Evolutionary conservation across 257 asterid species (phyloP).

Genomic region (Gentiana dahurica): DNA sequence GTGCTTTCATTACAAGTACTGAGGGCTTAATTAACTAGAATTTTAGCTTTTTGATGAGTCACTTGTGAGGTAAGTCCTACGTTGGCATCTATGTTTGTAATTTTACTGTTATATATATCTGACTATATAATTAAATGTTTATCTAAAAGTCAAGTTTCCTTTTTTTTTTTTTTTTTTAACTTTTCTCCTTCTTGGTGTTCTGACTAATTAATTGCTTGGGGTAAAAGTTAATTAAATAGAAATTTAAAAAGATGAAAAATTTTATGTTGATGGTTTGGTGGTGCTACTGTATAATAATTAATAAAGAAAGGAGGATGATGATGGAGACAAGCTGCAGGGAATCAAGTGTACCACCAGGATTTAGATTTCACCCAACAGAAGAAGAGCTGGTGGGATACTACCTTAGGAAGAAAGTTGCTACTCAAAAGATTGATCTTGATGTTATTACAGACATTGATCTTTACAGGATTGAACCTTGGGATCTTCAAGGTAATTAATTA

Average conservation of each 20-base stretch:
- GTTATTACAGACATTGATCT: slow-evolving; percentile 62
- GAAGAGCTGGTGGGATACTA: slow-evolving; percentile 64
- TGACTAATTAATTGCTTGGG: neutral
- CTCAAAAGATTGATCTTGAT: slow-evolving; percentile 64
- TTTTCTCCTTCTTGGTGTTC: slow-evolving; percentile 3
- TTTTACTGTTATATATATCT: slow-evolving; percentile 35
- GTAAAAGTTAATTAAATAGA: slow-evolving; percentile 16
- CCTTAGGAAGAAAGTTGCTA: slow-evolving; percentile 53
- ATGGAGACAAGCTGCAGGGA: slow-evolving; percentile 28
- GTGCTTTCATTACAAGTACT: slow-evolving; percentile 18
- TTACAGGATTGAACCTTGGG: slow-evolving; percentile 70
- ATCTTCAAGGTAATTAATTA: slow-evolving; percentile 41
- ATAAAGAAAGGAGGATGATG: slow-evolving; percentile 3
- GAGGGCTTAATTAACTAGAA: slow-evolving; percentile 15
- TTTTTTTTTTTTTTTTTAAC: slow-evolving; percentile 1
- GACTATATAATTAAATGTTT: slow-evolving; percentile 26
- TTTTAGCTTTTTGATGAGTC: slow-evolving; percentile 2
- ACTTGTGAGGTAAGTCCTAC: neutral
- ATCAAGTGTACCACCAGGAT: slow-evolving; percentile 65
- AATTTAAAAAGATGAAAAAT: too few species aligned
- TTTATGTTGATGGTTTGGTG: slow-evolving; percentile 8
- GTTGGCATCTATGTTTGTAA: slow-evolving; percentile 4
- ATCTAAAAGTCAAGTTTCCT: slow-evolving; percentile 25
- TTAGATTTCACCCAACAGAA: slow-evolving; percentile 63
- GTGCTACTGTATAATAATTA: neutral